Conservation (phyloP, 2,329 filamentous ascomycete genomes). For the Paracoccidioides lutzii region DNA sequence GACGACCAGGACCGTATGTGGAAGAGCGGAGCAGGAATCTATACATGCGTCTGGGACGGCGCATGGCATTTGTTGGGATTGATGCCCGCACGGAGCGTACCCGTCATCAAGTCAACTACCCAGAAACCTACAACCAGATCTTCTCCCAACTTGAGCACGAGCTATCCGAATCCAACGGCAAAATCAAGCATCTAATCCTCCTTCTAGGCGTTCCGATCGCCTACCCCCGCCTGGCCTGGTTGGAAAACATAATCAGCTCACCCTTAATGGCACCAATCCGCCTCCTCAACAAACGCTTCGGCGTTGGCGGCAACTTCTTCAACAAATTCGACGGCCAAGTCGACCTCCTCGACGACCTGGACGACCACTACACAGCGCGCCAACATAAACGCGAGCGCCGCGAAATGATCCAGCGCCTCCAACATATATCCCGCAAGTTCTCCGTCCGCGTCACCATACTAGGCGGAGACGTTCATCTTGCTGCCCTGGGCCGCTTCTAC, state of each 20-base stretch:
- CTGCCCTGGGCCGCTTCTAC: conserved; percentile 53
- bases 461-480: conserved; percentile 52
- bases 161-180: conserved; percentile 37
- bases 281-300: conserved; percentile 81
- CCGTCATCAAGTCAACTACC: conserved; percentile 83
- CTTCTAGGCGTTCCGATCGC: conserved; percentile 60
- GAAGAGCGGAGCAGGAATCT: conserved; percentile 48
- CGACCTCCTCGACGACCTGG: conserved; percentile 51
- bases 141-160: conserved; percentile 44
- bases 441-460: conserved; percentile 49
- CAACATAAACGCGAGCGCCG: conserved; percentile 85
- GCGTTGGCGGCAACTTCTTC: conserved; percentile 72
- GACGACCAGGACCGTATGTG: conserved; percentile 55
- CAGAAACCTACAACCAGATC: conserved; percentile 48
- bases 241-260: conserved; percentile 81
- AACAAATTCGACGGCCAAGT: conserved; percentile 79
- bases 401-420: conserved; percentile 52
- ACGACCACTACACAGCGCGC: conserved; percentile 71
- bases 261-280: conserved; percentile 80
- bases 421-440: conserved; percentile 45
- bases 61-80: conserved; percentile 51
- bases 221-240: conserved; percentile 71
- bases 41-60: conserved; percentile 50
- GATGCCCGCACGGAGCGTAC: conserved; percentile 62
- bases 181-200: conserved; percentile 51